Percentiles rank a stretch among this genome's conserved stretches.
Evolutionary conservation across 495 filamentous ascomycete genomes (phyloP).

Genomic region (Hypoxylon trugodes): DNA sequence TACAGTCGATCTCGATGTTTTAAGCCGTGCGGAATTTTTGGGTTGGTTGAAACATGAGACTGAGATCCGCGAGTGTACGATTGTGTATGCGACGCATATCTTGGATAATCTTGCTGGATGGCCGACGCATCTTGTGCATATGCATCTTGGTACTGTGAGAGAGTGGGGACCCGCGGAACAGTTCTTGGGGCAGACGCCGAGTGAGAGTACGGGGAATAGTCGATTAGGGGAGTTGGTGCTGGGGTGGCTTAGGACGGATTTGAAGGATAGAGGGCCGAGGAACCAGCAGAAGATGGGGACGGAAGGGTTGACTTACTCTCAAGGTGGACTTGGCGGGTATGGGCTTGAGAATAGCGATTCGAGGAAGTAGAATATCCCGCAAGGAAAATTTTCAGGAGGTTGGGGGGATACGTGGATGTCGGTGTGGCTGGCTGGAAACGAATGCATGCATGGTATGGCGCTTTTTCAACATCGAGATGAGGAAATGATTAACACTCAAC

Average conservation of each 20-base stretch:
- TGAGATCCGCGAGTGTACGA: slow-evolving; percentile 78
- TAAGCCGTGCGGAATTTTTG: slow-evolving; percentile 86
- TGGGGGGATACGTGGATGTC: background rate
- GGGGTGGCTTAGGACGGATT: slow-evolving; percentile 84
- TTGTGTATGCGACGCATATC: slow-evolving; percentile 98
- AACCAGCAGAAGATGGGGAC: slow-evolving; percentile 61
- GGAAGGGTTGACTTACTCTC: slow-evolving; percentile 76
- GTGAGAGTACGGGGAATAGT: slow-evolving; percentile 70
- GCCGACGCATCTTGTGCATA: slow-evolving; percentile 95
- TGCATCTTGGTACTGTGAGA: slow-evolving; percentile 86
- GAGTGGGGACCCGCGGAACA: slow-evolving; percentile 76
- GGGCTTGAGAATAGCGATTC: slow-evolving; percentile 69
- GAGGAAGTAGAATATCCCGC: slow-evolving; percentile 13
- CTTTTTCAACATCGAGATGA: slow-evolving; percentile 34
- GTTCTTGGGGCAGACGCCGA: slow-evolving; percentile 53
- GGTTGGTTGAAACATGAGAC: slow-evolving; percentile 87
- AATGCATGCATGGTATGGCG: slow-evolving; percentile 45
- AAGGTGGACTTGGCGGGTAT: slow-evolving; percentile 81
- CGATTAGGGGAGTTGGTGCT: slow-evolving; percentile 85
- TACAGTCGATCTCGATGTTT: slow-evolving; percentile 93
- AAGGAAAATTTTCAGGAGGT: background rate
- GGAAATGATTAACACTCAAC: slow-evolving; percentile 1
- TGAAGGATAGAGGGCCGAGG: slow-evolving; percentile 81
- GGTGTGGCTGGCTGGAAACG: slow-evolving; percentile 7
- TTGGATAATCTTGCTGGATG: slow-evolving; percentile 90